A percentile compares a stretch with the other conserved stretches of the same genome.
Evolutionary conservation across 805 yeast genomes (phyloP).

Genomic region (Saccharomycopsis babjevae): DNA sequence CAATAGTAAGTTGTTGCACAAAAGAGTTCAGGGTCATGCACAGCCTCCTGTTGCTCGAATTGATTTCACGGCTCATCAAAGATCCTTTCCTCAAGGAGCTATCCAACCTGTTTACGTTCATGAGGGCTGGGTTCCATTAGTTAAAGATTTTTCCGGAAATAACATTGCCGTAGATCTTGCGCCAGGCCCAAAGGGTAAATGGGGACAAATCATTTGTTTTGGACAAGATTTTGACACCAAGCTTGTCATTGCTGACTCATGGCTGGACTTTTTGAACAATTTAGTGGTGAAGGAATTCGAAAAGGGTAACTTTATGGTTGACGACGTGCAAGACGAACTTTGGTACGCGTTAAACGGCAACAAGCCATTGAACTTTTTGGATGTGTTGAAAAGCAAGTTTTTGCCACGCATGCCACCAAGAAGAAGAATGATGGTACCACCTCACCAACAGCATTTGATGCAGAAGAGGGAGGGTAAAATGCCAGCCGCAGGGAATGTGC

Average conservation of each 20-base stretch:
- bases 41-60: constrained; percentile 25
- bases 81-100: constrained; percentile 67
- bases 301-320: constrained; percentile 66
- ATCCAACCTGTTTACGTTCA: constrained; percentile 74
- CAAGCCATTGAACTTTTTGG: constrained; percentile 42
- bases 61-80: constrained; percentile 29
- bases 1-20: constrained; percentile 16
- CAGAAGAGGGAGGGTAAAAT: not conserved
- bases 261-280: constrained; percentile 77
- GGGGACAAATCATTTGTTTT: constrained; percentile 88
- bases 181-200: constrained; percentile 67
- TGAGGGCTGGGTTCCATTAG: constrained; percentile 84
- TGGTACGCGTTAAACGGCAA: constrained; percentile 52
- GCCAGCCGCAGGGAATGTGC: not conserved
- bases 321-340: constrained; percentile 55
- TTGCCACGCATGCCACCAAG: constrained; percentile 19
- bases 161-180: constrained; percentile 85
- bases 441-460: constrained; percentile 2
- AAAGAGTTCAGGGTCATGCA: not conserved
- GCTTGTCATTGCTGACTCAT: constrained; percentile 74
- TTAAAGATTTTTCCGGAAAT: constrained; percentile 84
- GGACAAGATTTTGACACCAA: constrained; percentile 94
- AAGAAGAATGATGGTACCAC: not conserved
- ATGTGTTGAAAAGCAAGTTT: constrained; percentile 30
- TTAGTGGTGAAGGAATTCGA: constrained; percentile 77